Evolutionary conservation across 768 basidiomycete species (phyloP), one percentile per base, ranked within the genome.

Genomic region (Tremella yokohamensis): DNA sequence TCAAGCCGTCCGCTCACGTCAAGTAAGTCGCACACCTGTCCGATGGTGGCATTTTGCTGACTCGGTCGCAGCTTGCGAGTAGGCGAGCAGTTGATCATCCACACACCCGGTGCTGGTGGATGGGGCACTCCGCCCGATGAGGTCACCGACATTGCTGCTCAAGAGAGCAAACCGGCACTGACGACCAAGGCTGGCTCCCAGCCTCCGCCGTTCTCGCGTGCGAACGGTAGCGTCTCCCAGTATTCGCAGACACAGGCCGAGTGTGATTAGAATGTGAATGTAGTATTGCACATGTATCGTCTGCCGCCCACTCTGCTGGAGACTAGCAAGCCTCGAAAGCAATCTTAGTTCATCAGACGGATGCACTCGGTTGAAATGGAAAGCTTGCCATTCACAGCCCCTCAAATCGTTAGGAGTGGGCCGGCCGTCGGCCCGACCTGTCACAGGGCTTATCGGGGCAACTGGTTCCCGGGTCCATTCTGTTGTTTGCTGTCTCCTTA

Each of bases 211-310:
- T 64, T 60, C 25, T 60, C 58, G 6, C 22, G 58, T 18, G 62
- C 62, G 11, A 64, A 64, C 49, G 62, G 62, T 22, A 64, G 62
- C 45, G 58, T 64, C 29, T 63, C 57, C 1, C 60, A 61, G 29
- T 61, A 56, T 51, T 51, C 42, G 37, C 60, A 61, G 24, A 52
- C 60, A 9, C 60, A 61, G 39, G 60, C 60, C 16, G 60, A 61
- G 34, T 61, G 60, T 44, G 60, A 61, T 45, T 61, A 56, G 45
- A 42, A 34, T 11, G n/a, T n/a, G n/a, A 34, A 34, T 34, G 29
- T 34, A 34, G 29, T 34, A 6, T 4, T 34, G 29, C 29, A 11
- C 29, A 34, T 34, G 29, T 34, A 34, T 34, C 29, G 29, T 34
- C 29, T 11, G 29, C 6, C 11, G 4, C 29, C 11, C 29, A n/a